Evolutionary conservation across 441 rosid genomes (phyloP), one percentile per base, ranked within the genome.

Genomic region (Croton laevigatus): DNA sequence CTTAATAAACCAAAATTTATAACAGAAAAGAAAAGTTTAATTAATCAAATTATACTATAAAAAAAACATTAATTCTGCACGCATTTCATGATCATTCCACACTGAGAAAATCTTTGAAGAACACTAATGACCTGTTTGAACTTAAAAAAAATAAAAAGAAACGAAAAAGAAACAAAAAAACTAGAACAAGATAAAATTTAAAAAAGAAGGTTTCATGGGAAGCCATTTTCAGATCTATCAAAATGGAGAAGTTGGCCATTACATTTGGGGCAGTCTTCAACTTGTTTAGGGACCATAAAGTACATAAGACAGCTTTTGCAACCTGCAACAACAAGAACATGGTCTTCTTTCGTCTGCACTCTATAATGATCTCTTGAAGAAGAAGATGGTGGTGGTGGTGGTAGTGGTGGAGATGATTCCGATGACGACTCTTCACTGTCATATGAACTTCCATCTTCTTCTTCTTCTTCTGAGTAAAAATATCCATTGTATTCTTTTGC

Each of bases 261-360:
- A 59, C 98, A 94, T 81, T 85, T 90, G 68, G 97, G 97, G 86
- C 98, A 94, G 73, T 83, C 90, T 70, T 82, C 83, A 13, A 87
- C 88, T 54, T 80, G 86, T 76, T 87, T 91, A 3, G 98, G 95
- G n/a, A 94, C 89, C 98, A 94, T 94, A 86, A 81, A 87, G 74
- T 94, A 94, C 95, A 94, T 91, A 23, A 86, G 84, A 76, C 98
- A 94, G 80, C 87, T 85, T 80, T 91, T 91, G 92, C 98, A 94
- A 66, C 98, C 98, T 34, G 84, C 97, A 3, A 94, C 97, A 40
- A 94, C 98, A 77, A 94, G 78, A 42, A 88, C 95, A 23, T 76
- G 82, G 34, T 83, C 88, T 65, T 82, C 81, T 71, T 74, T 76
- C 73, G 66, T 84, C 40, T 68, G 85, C 40, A 62, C 71, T 62